These are phyloP conservation scores for Phaffomyces opuntiae DNA, from an alignment of 805 yeast genomes.

Conservation along the genomic window DNA sequence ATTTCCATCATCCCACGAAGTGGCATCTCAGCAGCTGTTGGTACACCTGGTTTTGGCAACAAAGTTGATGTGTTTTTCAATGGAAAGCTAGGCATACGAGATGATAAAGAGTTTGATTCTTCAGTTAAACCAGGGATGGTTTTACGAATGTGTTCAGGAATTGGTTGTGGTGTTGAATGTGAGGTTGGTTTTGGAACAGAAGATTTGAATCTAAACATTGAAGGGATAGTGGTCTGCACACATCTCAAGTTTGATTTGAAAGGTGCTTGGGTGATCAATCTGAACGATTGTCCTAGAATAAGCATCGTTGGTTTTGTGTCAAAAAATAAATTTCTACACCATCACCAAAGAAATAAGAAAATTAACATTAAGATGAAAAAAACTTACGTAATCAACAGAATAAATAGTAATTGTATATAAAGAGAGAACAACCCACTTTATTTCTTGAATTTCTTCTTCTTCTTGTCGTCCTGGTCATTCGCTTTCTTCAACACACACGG, in stretches of 20 bases:
- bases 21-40: conserved; percentile 41
- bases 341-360: neutral
- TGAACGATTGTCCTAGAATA: neutral
- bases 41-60: conserved; percentile 72
- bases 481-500: conserved; percentile 69
- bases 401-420: neutral
- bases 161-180: conserved; percentile 1
- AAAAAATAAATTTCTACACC: too few relatives aligned
- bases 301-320: neutral
- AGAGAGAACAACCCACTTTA: neutral
- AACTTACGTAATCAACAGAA: neutral
- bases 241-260: neutral
- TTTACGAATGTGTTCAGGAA: conserved; percentile 18
- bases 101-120: conserved; percentile 36
- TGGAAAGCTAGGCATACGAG: conserved; percentile 62
- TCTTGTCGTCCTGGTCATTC: conserved; percentile 25
- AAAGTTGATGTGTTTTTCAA: conserved; percentile 63
- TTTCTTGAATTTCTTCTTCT: conserved; percentile 1
- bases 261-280: neutral
- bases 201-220: conserved; percentile 6
- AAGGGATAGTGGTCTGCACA: neutral
- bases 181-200: conserved; percentile 1
- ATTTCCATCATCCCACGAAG: conserved; percentile 57
- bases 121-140: conserved; percentile 23
- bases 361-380: neutral